phyloP scores from a whole-genome alignment of 2,329 filamentous ascomycete species.

The Fusarium drepaniforme region DNA sequence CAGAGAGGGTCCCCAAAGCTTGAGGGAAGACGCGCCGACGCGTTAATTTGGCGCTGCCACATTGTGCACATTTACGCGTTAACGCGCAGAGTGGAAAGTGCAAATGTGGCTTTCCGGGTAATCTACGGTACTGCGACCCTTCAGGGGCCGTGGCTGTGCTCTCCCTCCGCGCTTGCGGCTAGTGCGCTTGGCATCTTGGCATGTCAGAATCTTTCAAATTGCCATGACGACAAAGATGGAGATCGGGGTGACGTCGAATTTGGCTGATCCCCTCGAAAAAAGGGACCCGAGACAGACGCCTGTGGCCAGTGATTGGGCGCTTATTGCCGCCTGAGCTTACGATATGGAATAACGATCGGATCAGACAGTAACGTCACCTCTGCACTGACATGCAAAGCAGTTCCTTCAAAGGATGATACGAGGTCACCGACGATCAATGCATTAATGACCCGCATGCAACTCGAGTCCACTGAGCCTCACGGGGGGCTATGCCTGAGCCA shows the following conservation, averaged over 20 bases:
- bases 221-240: conserved; percentile 31
- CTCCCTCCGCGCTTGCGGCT: conserved; percentile 31
- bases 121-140: conserved; percentile 11
- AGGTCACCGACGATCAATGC: conserved; percentile 34
- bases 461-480: conserved; percentile 15
- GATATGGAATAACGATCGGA: conserved; percentile 5
- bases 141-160: conserved; percentile 34
- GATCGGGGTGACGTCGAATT: conserved; percentile 40
- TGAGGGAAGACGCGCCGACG: conserved; percentile 46
- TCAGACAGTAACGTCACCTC: conserved; percentile 36
- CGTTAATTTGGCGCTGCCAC: conserved; percentile 48
- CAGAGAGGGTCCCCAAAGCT: conserved; percentile 8
- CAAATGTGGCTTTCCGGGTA: conserved; percentile 22
- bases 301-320: conserved; percentile 8
- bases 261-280: conserved; percentile 14
- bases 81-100: not conserved
- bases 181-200: conserved; percentile 29
- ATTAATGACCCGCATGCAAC: conserved; percentile 13
- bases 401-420: conserved; percentile 26
- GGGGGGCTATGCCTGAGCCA: not conserved
- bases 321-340: conserved; percentile 15
- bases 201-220: conserved; percentile 36
- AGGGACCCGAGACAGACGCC: conserved; percentile 18
- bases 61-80: conserved; percentile 37
- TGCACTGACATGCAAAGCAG: conserved; percentile 8